Conservation (phyloP, 78 protist species). For the Corallochytrium limacisporum region DNA sequence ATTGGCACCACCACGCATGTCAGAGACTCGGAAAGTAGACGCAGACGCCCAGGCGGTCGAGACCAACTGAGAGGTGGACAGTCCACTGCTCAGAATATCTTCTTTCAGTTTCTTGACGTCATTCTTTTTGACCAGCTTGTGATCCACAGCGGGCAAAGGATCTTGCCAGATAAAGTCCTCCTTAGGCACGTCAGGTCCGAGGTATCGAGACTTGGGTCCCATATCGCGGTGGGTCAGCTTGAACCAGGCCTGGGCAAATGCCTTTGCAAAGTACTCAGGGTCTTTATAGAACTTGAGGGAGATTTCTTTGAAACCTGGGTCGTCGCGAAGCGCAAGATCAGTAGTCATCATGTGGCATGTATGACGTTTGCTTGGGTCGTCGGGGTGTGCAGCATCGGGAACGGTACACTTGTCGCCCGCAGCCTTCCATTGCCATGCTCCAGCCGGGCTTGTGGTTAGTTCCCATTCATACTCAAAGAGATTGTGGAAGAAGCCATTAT, state of each 20-base stretch:
- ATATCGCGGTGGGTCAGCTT: conserved; percentile 37
- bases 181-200: conserved; percentile 16
- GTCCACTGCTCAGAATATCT: background rate
- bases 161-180: conserved; percentile 8
- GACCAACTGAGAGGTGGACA: background rate
- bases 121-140: background rate
- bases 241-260: conserved; percentile 43
- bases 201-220: conserved; percentile 29
- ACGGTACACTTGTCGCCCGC: background rate
- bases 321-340: conserved; percentile 20
- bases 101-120: background rate
- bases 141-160: conserved; percentile 6
- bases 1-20: conserved; percentile 26
- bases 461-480: conserved; percentile 11
- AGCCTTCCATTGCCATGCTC: conserved; percentile 11
- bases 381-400: background rate
- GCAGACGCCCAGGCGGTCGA: background rate
- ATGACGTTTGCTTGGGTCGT: background rate
- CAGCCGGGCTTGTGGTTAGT: conserved; percentile 13
- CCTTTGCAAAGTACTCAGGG: conserved; percentile 1
- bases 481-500: conserved; percentile 11
- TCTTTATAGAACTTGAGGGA: background rate
- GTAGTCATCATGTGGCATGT: conserved; percentile 13
- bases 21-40: conserved; percentile 18
- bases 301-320: conserved; percentile 16